Percentiles rank a stretch among this genome's conserved stretches.
These are phyloP conservation scores for Penicillium concentricum DNA, from an alignment of 2,329 filamentous ascomycete species.

Conservation along the genomic window DNA sequence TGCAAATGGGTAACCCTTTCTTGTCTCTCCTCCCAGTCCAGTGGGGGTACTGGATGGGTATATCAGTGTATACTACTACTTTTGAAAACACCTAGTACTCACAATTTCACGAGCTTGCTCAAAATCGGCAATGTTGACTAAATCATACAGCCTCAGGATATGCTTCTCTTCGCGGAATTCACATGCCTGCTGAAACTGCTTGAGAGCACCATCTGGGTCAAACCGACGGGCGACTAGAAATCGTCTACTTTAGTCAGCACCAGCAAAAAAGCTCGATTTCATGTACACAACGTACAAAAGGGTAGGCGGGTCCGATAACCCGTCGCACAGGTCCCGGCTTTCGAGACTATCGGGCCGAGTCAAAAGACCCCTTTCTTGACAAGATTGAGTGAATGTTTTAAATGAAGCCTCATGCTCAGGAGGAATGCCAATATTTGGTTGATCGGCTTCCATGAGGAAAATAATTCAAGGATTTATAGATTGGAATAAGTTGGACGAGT, in stretches of 20 bases:
- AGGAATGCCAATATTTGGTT: background rate
- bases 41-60: constrained; percentile 22
- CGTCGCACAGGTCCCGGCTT: constrained; percentile 13
- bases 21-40: constrained; percentile 29
- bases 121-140: constrained; percentile 18
- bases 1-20: constrained; percentile 19
- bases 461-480: background rate
- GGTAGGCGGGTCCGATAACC: constrained; percentile 18
- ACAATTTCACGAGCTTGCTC: constrained; percentile 22
- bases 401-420: background rate
- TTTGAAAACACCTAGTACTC: background rate
- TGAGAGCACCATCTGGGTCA: constrained; percentile 12
- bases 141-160: constrained; percentile 16
- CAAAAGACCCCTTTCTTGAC: constrained; percentile 7
- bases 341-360: constrained; percentile 8
- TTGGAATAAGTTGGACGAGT: background rate
- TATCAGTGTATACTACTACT: background rate
- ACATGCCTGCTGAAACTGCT: constrained; percentile 16
- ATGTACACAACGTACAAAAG: constrained; percentile 11
- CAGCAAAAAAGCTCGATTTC: background rate
- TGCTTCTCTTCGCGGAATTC: constrained; percentile 17
- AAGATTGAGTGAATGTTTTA: background rate
- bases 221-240: constrained; percentile 19
- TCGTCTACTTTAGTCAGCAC: constrained; percentile 9
- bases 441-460: background rate